Base-by-base conservation (phyloP, 2,329 filamentous ascomycete genomes). In the Blastomyces silverae region DNA sequence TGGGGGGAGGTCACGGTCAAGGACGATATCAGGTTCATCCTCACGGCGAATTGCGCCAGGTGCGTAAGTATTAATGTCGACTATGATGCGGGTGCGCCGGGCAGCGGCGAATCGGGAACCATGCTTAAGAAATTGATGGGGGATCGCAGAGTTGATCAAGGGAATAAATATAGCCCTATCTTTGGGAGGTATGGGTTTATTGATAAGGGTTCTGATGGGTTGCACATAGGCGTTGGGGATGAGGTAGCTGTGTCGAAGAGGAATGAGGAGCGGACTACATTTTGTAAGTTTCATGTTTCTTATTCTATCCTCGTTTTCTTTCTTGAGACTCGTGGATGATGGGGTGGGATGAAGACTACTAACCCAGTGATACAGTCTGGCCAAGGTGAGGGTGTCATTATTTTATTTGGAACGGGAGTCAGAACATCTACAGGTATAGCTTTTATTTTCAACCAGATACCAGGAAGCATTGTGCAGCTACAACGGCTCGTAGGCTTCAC, bases 161-260 rank as follows among this genome's bases (percentile, higher is more conserved):
- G 89, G 0, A 79, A 79, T 44, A 89, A 85, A 72, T 90, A 85
- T 73, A 84, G 82, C 66, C 88, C 89, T 15, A 81, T 90, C 10
- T 92, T 92, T 79, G 89, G 89, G 11, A 81, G 88, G 56, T 91
- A 91, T 76, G 87, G 82, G 0, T 91, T 90, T 72, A 74, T 89
- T 53, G 75, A 74, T 31, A 70, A 69, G 22, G 71, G 69, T 25
- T 75, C 73, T 13, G 71, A 72, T 42, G 74, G 73, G 20, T 70
- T 74, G n/a, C 69, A 71, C 58, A 75, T 88, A 60, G 74, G 73
- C 1, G 80, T 88, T 46, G 85, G 86, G 1, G 83, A 89, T 73
- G 76, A 81, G 57, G 81, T 88, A 66, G 70, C 73, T 37, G 82
- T 88, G 57, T 79, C 79, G 10, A 80, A 77, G 69, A 78, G 80